Base-by-base conservation (phyloP, 2,329 filamentous ascomycete genomes). In the Ascochyta lentis region DNA sequence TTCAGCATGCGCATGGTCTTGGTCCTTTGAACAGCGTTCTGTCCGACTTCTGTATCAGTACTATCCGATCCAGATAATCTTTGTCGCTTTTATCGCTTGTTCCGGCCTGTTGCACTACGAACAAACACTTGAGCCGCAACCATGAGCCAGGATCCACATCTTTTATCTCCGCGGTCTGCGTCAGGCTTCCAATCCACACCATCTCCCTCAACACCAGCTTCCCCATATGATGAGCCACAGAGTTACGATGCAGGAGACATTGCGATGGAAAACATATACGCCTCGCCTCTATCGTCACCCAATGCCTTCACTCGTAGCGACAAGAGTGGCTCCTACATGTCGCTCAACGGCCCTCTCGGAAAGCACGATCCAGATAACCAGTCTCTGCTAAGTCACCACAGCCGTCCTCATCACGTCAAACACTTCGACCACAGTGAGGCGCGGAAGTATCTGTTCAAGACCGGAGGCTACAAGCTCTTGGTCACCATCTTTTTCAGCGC, bases 361-460 rank as follows among this genome's bases (percentile, higher is more conserved):
- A 59, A 54, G 2, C 57, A 63, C 12, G 57, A 62, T 9, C 60
- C 49, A 54, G 71, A 65, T 39, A 67, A 59, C 10, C 59, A 61
- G 8, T 68, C 65, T 13, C 58, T 58, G 4, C 23, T 55, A 8
- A 53, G 55, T 15, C 51, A 59, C 23, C 49, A 58, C 8, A 52
- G 53, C 39, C 59, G 49, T 5, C 50, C 51, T 3, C 54, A 60
- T 12, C 60, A 54, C 22, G 58, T 63, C 13, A 73, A 73, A 47
- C 64, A 55, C 8, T 74, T 73, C 44, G 67, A 73, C 19, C 68
- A 74, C 43, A 67, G 65, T n/a, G 63, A 70, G 23, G 63, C 71
- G 1, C 60, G 72, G 8, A 71, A 66, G 12, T 60, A 61, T 5
- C 56, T 75, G 3, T 49, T 74, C 44, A 68, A 65, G 24, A 67